Base-by-base conservation (phyloP, 1,284 basidiomycete genomes). In the Microstroma glucosiphilum region DNA sequence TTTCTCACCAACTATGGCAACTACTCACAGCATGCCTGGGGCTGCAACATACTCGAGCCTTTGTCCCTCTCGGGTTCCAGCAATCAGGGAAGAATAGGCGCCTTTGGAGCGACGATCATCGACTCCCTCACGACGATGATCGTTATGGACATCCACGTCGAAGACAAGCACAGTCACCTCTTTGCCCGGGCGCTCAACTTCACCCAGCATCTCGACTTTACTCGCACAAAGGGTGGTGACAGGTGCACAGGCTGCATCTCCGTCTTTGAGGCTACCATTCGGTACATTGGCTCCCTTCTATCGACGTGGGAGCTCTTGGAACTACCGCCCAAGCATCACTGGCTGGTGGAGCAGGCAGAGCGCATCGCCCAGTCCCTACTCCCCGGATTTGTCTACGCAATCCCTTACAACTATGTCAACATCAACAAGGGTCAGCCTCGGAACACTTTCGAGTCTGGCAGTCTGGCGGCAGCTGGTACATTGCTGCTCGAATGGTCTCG, bases 241-340 rank as follows among this genome's bases (percentile, higher is more conserved):
- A 26, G 26, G n/a, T 37, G 30, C 40, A 23, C 59, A 7, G 59
- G 59, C n/a, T 26, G n/a, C n/a, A 56, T 61, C 25, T 58, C 53
- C 21, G 40, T 76, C 1, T 76, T 76, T 40, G 73, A 76, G 62
- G 69, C 69, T 43, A 76, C 70, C 58, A 75, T 77, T 55, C 62
- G 75, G 0, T 71, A 72, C 30, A 64, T 77, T 8, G 75, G 66
- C 15, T 73, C 73, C 13, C 42, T 77, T 11, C 61, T 77, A 40
- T 66, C 63, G 6, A 62, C 66, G 26, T 76, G 72, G 63, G 73
- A 77, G 54, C 57, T 68, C 12, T 41, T 43, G n/a, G 67, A 59
- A 9, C 26, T 57, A 19, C 60, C 57, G 42, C 26, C 63, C 42
- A 26, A 54, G 25, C 57, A 46, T 21, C 42, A 26, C 0, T 63